These are phyloP conservation scores for Teratosphaeriaceae sp. DNA, from an alignment of 2,329 filamentous ascomycete genomes.

Conservation along the genomic window DNA sequence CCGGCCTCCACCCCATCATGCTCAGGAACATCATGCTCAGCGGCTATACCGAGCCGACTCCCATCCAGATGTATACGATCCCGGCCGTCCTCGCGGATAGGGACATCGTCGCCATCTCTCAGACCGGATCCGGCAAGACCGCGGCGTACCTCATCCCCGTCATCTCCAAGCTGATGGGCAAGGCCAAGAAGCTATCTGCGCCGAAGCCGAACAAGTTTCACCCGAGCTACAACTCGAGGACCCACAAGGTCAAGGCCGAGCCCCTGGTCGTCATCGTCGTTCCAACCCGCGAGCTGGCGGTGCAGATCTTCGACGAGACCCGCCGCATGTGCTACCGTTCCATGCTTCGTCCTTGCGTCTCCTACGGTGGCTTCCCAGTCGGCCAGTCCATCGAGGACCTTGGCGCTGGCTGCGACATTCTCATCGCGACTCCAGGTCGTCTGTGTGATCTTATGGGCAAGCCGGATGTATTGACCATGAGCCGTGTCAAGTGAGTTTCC, in stretches of 20 bases:
- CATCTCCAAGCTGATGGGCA: slow-evolving; percentile 97
- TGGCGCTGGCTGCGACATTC: slow-evolving; percentile 91
- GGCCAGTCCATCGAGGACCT: slow-evolving; percentile 97
- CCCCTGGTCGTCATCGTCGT: slow-evolving; percentile 94
- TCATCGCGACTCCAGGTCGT: slow-evolving; percentile 95
- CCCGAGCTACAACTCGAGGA: slow-evolving; percentile 53
- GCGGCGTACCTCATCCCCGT: slow-evolving; percentile 99
- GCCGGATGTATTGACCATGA: slow-evolving; percentile 72
- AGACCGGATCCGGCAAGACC: slow-evolving; percentile 99
- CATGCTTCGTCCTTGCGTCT: slow-evolving; percentile 96
- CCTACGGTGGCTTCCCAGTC: slow-evolving; percentile 98
- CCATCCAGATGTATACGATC: slow-evolving; percentile 98
- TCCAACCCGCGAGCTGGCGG: slow-evolving; percentile 95
- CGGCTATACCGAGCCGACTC: slow-evolving; percentile 91
- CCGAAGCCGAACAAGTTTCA: slow-evolving; percentile 76
- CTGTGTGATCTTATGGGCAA: slow-evolving; percentile 97
- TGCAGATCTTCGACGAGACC: slow-evolving; percentile 95
- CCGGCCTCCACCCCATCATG: slow-evolving; percentile 79
- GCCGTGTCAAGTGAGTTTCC: slow-evolving; percentile 69
- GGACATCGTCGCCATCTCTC: slow-evolving; percentile 98
- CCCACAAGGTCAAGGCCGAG: slow-evolving; percentile 73
- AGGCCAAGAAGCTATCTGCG: slow-evolving; percentile 80
- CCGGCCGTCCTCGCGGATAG: slow-evolving; percentile 97
- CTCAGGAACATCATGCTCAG: slow-evolving; percentile 89
- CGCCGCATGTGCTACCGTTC: slow-evolving; percentile 99